Base-by-base conservation (phyloP, 2,329 filamentous ascomycete species). In the Cryphonectria parasitica region DNA sequence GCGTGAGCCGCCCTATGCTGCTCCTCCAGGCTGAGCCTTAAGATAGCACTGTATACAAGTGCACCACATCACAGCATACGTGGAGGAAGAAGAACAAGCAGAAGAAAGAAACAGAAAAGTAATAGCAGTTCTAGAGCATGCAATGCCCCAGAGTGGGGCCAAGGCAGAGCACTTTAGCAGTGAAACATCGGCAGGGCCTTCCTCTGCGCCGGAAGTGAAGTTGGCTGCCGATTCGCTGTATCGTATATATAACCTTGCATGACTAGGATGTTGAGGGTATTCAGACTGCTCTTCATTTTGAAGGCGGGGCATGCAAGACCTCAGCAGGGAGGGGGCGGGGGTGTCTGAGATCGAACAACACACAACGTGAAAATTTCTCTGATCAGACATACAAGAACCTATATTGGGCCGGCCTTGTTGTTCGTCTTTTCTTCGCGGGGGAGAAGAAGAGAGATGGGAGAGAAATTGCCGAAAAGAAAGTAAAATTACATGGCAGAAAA, bases 41-140 rank as follows among this genome's bases (percentile, higher is more conserved):
- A 58, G 25, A 58, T 31, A 58, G 54, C 54, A 56, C 52, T 56
- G 52, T 56, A 56, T 28, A 28, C 52, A 56, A 56, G n/a, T n/a
- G 36, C 36, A 39, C 13, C 10, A 13, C 25, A 31, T 31, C 54
- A 19, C 15, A 19, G 34, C 25, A 34, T 5, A 8, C 17, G 11
- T 3, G 22, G 8, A 25, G 8, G 19, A n/a, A 54, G 22, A 54
- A 11, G 3, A 43, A 19, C n/a, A n/a, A n/a, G n/a, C n/a, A n/a
- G 22, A n/a, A n/a, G 22, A 8, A 19, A 8, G 15, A 17, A 45
- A 22, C 17, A 49, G 10, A n/a, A 49, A 49, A n/a, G 45, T 7
- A 49, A n/a, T 49, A 22, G 22, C 22, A 49, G 45, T 49, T 49
- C 45, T n/a, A n/a, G 22, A 56, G 25, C 54, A 34, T 58, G 52